Evolutionary conservation across 176 grass and related monocot genomes (phyloP), one percentile per base, ranked within the genome.

Genomic region (Cenchrus americanus): DNA sequence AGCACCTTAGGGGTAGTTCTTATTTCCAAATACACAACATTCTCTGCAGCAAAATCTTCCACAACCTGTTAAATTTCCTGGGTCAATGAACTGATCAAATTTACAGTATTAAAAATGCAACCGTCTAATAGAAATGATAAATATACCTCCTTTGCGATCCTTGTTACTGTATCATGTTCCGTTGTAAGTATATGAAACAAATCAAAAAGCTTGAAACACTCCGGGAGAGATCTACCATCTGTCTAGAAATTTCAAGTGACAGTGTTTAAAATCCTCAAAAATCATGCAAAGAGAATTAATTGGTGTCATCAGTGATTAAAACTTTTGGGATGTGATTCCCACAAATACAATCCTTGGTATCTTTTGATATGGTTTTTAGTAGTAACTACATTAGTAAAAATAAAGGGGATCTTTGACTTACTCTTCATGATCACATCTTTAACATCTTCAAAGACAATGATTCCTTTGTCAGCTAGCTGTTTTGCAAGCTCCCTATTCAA

Each of bases 1-100:
- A 79, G 27, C 60, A 98, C 96, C 91, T 98, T 98, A 69, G 96
- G 96, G 55, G 96, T 98, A 22, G 96, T 95, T 87, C 96, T 93
- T 78, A 98, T 84, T 88, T 98, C 93, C 74, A 98, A 69, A 92
- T 98, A 95, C 41, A 95, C 80, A 75, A 92, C 92, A 90, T 98
- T 98, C 82, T 98, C 96, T 24, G 89, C 89, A 71, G 96, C 91
- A 85, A 98, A 98, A 91, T 98, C 96, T 89, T 93, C 89, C 10
- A 98, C 87, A 21, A 87, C 96, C 92, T 95, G 79, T 69, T 59
- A 34, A 34, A 80, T 85, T 71, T 48, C 71, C 4, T 24, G 1
- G 26, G 22, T 34, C 54, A 78, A 50, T 84, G 62, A 66, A 83
- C 30, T 43, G 21, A 23, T 27, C 17, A 86, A 78, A 66, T 66